A percentile compares a stretch with the other conserved stretches of the same genome.
Conservation (phyloP, 805 yeast species). For the Tetrapisispora phaffii region DNA sequence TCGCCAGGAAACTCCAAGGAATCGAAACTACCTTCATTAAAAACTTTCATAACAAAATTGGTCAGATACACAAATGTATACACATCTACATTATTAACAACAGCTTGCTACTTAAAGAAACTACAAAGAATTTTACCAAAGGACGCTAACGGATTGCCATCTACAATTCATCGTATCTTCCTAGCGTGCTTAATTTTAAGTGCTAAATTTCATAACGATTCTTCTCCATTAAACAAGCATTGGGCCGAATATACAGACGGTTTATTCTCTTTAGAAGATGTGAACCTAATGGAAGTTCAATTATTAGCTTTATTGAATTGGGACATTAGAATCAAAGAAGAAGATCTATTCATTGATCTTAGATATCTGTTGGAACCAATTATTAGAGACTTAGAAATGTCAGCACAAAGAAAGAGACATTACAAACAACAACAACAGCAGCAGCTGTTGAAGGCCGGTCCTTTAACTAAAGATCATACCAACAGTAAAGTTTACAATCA, state of each 20-base stretch:
- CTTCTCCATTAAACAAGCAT: slow-evolving; percentile 66
- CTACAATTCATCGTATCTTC: slow-evolving; percentile 71
- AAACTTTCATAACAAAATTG: slow-evolving; percentile 62
- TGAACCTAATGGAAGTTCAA: slow-evolving; percentile 75
- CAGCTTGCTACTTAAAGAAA: slow-evolving; percentile 57
- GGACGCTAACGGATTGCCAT: slow-evolving; percentile 68
- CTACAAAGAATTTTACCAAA: slow-evolving; percentile 52
- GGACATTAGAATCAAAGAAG: slow-evolving; percentile 57
- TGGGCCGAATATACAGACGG: slow-evolving; percentile 78
- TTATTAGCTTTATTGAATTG: slow-evolving; percentile 57
- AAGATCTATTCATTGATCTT: slow-evolving; percentile 58
- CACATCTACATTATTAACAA: slow-evolving; percentile 67
- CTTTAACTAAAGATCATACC: background rate
- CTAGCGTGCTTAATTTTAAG: slow-evolving; percentile 65
- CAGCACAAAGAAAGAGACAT: slow-evolving; percentile 17
- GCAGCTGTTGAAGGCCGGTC: background rate
- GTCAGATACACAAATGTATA: slow-evolving; percentile 72
- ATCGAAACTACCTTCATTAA: slow-evolving; percentile 46
- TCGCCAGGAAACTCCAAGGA: slow-evolving; percentile 14
- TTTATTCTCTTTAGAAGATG: slow-evolving; percentile 54
- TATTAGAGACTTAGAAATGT: slow-evolving; percentile 36
- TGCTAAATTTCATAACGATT: slow-evolving; percentile 67
- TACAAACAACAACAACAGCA: slow-evolving; percentile 3
- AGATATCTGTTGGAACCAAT: slow-evolving; percentile 70
- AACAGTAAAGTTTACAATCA: slow-evolving; percentile 14